Conservation (phyloP, 2,329 filamentous ascomycete genomes). For the Clarireedia paspali region DNA sequence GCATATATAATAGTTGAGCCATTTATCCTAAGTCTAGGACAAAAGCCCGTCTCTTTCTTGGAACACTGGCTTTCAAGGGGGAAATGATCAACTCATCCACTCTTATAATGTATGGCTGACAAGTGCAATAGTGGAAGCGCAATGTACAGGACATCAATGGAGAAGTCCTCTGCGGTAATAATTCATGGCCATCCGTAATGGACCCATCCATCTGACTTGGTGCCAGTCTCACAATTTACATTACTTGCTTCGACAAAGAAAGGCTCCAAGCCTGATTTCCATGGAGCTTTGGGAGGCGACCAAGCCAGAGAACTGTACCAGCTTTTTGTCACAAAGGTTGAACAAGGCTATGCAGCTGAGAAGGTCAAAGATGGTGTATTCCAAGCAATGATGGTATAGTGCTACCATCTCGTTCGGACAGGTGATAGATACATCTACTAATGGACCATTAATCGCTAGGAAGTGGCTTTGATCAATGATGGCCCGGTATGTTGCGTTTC, state of each 20-base stretch:
- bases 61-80: too few relatives aligned
- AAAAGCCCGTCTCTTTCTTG: too few relatives aligned
- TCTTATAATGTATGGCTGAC: neutral
- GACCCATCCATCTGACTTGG: too few relatives aligned
- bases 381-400: constrained; percentile 83
- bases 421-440: neutral
- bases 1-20: too few relatives aligned
- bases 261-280: constrained; percentile 91
- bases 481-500: constrained; percentile 44
- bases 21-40: too few relatives aligned
- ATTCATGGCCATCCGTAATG: neutral
- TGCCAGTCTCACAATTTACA: constrained; percentile 88
- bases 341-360: constrained; percentile 61
- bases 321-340: constrained; percentile 71
- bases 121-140: constrained; percentile 66
- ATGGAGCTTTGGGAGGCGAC: constrained; percentile 71
- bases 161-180: constrained; percentile 83
- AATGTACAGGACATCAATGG: constrained; percentile 82
- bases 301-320: constrained; percentile 78
- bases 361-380: constrained; percentile 93
- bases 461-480: constrained; percentile 88
- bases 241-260: constrained; percentile 90
- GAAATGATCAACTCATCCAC: too few relatives aligned
- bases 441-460: constrained; percentile 28
- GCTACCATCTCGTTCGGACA: neutral